phyloP scores from a whole-genome alignment of 345 rosid species.

The Hypericum androsaemum region DNA sequence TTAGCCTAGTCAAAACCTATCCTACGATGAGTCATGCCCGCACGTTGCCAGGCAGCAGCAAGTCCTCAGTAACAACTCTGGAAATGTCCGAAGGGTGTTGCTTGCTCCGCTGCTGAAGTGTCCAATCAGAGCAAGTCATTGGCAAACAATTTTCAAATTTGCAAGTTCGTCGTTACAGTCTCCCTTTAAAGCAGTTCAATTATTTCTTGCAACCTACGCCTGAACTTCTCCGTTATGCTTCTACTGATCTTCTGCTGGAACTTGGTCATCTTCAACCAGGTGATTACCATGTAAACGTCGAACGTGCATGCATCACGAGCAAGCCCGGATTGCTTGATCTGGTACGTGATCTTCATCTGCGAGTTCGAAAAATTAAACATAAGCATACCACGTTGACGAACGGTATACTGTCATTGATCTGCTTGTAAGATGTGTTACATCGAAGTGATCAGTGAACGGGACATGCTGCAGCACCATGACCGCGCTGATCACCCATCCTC shows the following conservation, averaged over 20 bases:
- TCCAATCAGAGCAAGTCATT: no score
- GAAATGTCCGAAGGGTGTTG: no score
- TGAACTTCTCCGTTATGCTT: conserved; percentile 52
- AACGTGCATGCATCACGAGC: conserved; percentile 46
- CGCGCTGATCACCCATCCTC: conserved; percentile 64
- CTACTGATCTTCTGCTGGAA: conserved; percentile 60
- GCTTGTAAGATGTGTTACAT: conserved; percentile 17
- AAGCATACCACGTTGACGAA: not conserved
- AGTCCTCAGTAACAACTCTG: no score
- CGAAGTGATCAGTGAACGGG: conserved; percentile 59
- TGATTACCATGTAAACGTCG: conserved; percentile 40
- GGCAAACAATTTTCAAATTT: no score
- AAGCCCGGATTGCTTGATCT: conserved; percentile 35
- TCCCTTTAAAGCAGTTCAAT: conserved; percentile 51
- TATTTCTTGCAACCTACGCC: conserved; percentile 39
- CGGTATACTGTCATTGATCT: not conserved
- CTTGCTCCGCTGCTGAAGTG: no score
- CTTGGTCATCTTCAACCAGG: conserved; percentile 61
- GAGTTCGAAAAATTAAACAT: not conserved
- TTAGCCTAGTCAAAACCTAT: no score
- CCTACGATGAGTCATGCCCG: no score
- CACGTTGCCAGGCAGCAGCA: no score
- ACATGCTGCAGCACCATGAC: conserved; percentile 51
- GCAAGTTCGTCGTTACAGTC: conserved; percentile 4
- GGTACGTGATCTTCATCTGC: conserved; percentile 56